These are phyloP conservation scores for Chaetomium sp. DNA, from an alignment of 2,329 filamentous ascomycete species.

Conservation along the genomic window DNA sequence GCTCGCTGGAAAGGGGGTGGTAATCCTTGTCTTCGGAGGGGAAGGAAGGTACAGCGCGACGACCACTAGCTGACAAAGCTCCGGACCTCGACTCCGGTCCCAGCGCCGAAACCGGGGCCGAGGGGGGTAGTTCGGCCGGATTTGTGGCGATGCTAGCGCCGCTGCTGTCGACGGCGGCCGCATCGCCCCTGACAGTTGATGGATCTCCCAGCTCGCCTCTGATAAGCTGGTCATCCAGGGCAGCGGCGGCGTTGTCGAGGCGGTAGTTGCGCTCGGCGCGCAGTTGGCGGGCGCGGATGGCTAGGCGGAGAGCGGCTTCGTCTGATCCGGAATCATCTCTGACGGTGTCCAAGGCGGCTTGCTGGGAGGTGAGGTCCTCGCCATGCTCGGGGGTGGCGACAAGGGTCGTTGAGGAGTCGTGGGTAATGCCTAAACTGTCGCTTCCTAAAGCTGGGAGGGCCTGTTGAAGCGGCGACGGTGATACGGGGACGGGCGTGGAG, in stretches of 20 bases:
- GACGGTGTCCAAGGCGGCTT: slow-evolving; percentile 67
- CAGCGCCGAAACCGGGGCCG: not conserved
- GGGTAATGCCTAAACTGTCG: not conserved
- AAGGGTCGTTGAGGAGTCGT: not conserved
- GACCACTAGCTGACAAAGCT: not conserved
- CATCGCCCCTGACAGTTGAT: not conserved
- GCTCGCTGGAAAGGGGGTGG: slow-evolving; percentile 69
- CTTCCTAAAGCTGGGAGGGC: slow-evolving; percentile 38
- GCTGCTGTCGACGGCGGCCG: not conserved
- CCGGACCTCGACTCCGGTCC: not conserved
- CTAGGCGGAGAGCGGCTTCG: slow-evolving; percentile 65
- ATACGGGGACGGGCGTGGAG: slow-evolving; percentile 14
- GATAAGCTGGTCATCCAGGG: slow-evolving; percentile 30
- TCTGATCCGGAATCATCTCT: slow-evolving; percentile 69
- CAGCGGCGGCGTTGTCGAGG: slow-evolving; percentile 31
- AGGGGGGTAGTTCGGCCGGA: not conserved
- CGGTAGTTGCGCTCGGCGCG: slow-evolving; percentile 57
- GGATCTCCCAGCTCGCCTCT: slow-evolving; percentile 39
- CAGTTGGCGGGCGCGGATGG: slow-evolving; percentile 62
- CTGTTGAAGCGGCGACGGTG: slow-evolving; percentile 14
- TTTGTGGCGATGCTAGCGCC: not conserved
- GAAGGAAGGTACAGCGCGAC: not conserved
- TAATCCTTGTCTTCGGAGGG: slow-evolving; percentile 44
- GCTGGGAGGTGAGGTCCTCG: slow-evolving; percentile 61
- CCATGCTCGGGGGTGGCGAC: slow-evolving; percentile 54